A percentile compares a stretch with the other conserved stretches of the same genome.
Evolutionary conservation across 176 grass and related monocot species (phyloP).

Genomic region (Puya raimondii): DNA sequence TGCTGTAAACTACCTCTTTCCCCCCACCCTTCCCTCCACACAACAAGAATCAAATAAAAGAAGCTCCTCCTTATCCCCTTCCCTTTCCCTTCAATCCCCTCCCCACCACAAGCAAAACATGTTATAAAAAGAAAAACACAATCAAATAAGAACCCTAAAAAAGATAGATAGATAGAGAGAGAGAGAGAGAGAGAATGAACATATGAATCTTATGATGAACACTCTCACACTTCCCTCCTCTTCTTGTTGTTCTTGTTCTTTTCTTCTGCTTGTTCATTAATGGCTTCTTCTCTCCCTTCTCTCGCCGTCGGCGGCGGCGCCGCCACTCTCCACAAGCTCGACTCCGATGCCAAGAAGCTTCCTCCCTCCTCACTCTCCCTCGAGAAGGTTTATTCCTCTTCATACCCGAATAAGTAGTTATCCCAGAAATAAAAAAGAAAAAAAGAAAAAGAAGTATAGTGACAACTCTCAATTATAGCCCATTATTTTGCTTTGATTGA

Average conservation of each 20-base stretch:
- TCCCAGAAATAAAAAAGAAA: too few species aligned
- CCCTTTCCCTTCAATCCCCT: too few species aligned
- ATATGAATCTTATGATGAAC: not conserved
- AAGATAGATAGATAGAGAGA: not conserved
- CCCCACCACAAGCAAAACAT: too few species aligned
- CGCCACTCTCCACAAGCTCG: not conserved
- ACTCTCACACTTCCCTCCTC: not conserved
- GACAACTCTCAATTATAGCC: not conserved
- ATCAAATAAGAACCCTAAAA: constrained; percentile 1
- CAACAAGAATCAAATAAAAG: too few species aligned
- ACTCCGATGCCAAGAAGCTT: not conserved
- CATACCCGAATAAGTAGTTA: too few species aligned
- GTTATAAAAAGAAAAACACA: not conserved
- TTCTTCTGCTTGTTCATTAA: not conserved
- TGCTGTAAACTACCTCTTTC: too few species aligned
- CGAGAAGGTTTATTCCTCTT: not conserved
- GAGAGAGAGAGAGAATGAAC: not conserved
- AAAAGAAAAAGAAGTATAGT: too few species aligned
- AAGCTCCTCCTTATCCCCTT: too few species aligned
- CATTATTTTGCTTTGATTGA: not conserved
- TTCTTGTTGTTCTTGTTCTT: not conserved
- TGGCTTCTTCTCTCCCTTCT: not conserved
- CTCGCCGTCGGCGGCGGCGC: not conserved
- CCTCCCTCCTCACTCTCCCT: not conserved
- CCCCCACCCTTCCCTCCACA: too few species aligned